Percentiles rank a stretch among this genome's conserved stretches.
These are phyloP conservation scores for Malus hybrid DNA, from an alignment of 331 rosid genomes.

Conservation along the genomic window DNA sequence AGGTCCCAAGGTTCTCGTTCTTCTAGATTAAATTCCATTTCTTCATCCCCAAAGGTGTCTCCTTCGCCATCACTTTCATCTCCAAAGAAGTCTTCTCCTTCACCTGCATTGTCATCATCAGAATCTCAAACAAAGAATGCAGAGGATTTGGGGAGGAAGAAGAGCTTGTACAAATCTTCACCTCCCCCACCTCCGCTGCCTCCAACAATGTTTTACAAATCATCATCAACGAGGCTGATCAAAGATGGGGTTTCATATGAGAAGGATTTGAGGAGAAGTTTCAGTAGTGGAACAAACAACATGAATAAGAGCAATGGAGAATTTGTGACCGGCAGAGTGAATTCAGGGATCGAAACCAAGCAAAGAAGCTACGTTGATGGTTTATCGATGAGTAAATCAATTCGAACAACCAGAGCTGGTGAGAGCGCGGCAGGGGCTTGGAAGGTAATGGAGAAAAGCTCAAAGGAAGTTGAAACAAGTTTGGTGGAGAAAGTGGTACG, in stretches of 20 bases:
- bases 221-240: constrained; percentile 36
- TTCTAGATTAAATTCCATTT: constrained; percentile 17
- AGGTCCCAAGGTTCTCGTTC: constrained; percentile 31
- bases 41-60: constrained; percentile 28
- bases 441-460: constrained; percentile 13
- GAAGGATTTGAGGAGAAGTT: constrained; percentile 46
- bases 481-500: constrained; percentile 8
- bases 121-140: constrained; percentile 56
- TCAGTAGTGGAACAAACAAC: constrained; percentile 26
- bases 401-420: constrained; percentile 22
- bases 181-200: constrained; percentile 52
- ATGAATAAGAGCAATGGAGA: constrained; percentile 8
- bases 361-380: constrained; percentile 21
- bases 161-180: constrained; percentile 35
- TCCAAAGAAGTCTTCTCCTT: constrained; percentile 21
- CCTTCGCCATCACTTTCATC: constrained; percentile 20
- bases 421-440: neutral
- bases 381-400: constrained; percentile 16
- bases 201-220: constrained; percentile 37
- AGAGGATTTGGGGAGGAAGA: constrained; percentile 53
- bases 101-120: constrained; percentile 23
- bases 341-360: constrained; percentile 14
- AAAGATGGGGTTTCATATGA: constrained; percentile 15
- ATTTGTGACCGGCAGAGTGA: neutral
- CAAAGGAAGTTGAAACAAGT: constrained; percentile 14